These are phyloP conservation scores for Lizanozyma gosingica DNA, from an alignment of 1,139 yeast genomes.

Conservation along the genomic window DNA sequence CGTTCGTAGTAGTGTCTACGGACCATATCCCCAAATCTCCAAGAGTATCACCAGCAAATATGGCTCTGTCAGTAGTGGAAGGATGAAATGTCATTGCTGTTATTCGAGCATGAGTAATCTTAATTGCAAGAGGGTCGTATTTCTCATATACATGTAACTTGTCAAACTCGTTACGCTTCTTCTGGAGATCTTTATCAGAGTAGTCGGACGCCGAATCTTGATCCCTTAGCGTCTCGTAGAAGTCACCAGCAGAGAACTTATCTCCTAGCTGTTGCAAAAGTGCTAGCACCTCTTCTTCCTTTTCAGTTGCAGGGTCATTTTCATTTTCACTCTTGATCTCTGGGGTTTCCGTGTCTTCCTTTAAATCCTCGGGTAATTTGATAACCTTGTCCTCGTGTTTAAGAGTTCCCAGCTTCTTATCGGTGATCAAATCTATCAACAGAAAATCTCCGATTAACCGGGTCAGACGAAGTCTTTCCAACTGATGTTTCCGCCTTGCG, in stretches of 20 bases:
- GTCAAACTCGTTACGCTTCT: conserved; percentile 45
- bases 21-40: conserved; percentile 93
- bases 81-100: conserved; percentile 76
- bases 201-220: conserved; percentile 11
- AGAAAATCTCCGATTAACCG: conserved; percentile 56
- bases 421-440: conserved; percentile 47
- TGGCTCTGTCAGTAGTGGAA: conserved; percentile 46
- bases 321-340: conserved; percentile 21
- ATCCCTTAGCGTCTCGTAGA: conserved; percentile 44
- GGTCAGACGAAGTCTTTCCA: conserved; percentile 44
- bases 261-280: conserved; percentile 39
- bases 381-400: conserved; percentile 22
- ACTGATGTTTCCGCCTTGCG: conserved; percentile 29
- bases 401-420: conserved; percentile 28
- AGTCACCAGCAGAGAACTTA: conserved; percentile 71
- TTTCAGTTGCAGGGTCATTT: conserved; percentile 17
- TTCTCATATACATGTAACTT: conserved; percentile 41
- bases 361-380: conserved; percentile 3
- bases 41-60: conserved; percentile 78
- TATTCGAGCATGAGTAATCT: conserved; percentile 65
- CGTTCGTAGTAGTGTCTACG: conserved; percentile 31
- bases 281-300: conserved; percentile 27
- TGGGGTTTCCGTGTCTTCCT: conserved; percentile 5
- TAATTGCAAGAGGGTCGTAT: conserved; percentile 63
- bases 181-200: conserved; percentile 29